phyloP scores from a whole-genome alignment of 768 basidiomycete species.

The Pisolithus marmoratus region DNA sequence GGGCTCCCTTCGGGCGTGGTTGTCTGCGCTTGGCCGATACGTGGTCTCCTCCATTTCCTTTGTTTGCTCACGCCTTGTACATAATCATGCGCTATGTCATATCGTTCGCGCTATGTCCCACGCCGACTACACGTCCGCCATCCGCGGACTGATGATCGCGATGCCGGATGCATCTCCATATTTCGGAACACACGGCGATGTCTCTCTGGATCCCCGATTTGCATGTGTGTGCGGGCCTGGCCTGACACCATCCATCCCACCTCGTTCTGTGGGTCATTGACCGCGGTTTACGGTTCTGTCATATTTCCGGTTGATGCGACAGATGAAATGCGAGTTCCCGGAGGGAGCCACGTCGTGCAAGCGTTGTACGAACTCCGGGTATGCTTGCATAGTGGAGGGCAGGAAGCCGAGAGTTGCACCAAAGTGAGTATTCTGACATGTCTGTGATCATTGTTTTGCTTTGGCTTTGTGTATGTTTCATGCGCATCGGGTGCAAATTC shows the following conservation, averaged over 20 bases:
- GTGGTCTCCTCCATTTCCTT: not conserved
- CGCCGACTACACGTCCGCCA: not conserved
- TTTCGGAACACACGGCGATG: too few species aligned
- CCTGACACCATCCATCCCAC: not conserved
- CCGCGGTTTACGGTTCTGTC: conserved; percentile 9
- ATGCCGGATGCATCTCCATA: not conserved
- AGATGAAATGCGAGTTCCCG: conserved; percentile 89
- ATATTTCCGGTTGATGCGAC: conserved; percentile 8
- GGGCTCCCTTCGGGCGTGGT: not conserved
- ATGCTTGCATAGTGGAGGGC: conserved; percentile 79
- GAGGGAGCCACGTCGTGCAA: conserved; percentile 68
- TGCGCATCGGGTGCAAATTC: not conserved
- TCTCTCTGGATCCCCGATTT: not conserved
- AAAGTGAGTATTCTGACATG: conserved; percentile 59
- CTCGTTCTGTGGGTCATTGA: not conserved
- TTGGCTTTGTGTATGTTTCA: too few species aligned
- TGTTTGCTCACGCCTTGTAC: not conserved
- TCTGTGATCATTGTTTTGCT: not conserved
- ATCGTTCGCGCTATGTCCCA: not conserved
- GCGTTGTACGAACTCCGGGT: conserved; percentile 66
- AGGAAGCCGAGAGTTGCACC: conserved; percentile 73
- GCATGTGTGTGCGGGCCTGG: not conserved
- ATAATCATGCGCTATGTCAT: not conserved
- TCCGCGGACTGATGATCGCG: not conserved
- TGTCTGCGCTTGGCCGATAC: not conserved